Evolutionary conservation across 139 green algal species (phyloP), one percentile per base, ranked within the genome.

Genomic region (Asterochloris erici): DNA sequence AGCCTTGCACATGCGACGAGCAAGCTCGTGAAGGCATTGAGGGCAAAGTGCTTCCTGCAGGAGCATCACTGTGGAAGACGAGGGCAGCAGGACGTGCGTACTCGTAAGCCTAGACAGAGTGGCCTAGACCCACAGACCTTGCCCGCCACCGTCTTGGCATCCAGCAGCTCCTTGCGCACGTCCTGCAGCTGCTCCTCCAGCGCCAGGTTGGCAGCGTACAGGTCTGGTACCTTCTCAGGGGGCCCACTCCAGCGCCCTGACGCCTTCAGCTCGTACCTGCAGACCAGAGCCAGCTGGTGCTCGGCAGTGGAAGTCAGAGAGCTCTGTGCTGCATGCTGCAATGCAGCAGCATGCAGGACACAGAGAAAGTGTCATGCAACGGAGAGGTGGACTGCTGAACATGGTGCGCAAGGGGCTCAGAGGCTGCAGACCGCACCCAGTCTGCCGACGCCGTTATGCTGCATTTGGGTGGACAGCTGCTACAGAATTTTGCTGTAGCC

Each of bases 261-360:
- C 12, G 89, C 88, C 81, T 92, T 94, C 15, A 97, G 89, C 84
- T 95, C 90, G 78, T 96, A 95, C 83, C 82, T 85, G 17, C 60
- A 47, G 24, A 63, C 24, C 63, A 66, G 73, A n/a, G 12, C 0
- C 6, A 47, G n/a, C 14, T 81, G 61, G 26, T 81, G 15, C 11
- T n/a, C 24, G 38, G 38, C 74, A 68, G 16, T 26, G 10, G 9
- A 11, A 54, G 38, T 54, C 16, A 21, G 23, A 0, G 29, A 60
- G 23, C 26, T 0, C 10, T 23, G 6, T 76, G 70, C 23, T 54
- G 26, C 47, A 28, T 11, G 13, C 21, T 27, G 10, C 14, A 1
- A 60, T 47, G 29, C 9, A 54, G 60, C 60, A 71, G 60, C 66
- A 73, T 9, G 23, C 23, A 73, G 23, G 19, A 73, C 21, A 9